Percentiles rank a stretch among this genome's conserved stretches.
Conservation (phyloP, 352 stramenopile species). For the Globisporangium spinosum region DNA sequence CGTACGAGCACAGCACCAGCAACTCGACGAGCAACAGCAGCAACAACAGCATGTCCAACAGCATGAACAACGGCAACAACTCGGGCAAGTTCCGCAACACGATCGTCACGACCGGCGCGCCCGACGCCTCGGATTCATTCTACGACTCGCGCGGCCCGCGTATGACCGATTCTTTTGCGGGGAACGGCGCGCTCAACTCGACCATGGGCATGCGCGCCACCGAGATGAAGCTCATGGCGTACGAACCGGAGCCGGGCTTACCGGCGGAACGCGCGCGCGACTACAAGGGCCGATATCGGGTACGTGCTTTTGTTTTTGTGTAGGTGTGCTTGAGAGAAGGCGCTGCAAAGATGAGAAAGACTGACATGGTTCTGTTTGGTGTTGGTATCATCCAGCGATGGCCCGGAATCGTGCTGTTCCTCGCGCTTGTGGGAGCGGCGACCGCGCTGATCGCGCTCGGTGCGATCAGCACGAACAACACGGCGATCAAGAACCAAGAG, state of each 20-base stretch:
- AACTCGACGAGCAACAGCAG: not conserved
- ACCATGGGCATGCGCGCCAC: constrained; percentile 30
- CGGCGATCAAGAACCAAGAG: constrained; percentile 9
- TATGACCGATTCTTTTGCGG: constrained; percentile 5
- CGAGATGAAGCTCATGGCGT: constrained; percentile 59
- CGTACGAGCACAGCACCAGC: constrained; percentile 1
- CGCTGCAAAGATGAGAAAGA: not conserved
- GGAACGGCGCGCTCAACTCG: not conserved
- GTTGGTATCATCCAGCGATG: constrained; percentile 3
- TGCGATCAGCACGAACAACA: constrained; percentile 8
- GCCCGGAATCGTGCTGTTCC: constrained; percentile 13
- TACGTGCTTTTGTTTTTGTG: constrained; percentile 18
- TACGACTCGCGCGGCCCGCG: constrained; percentile 1
- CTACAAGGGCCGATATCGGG: constrained; percentile 70
- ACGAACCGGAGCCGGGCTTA: constrained; percentile 33
- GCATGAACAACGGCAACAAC: not conserved
- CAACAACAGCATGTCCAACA: not conserved
- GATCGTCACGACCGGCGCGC: constrained; percentile 1
- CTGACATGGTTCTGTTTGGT: not conserved
- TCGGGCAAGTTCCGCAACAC: constrained; percentile 9
- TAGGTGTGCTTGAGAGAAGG: not conserved
- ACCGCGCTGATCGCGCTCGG: constrained; percentile 16
- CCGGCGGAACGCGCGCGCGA: constrained; percentile 44
- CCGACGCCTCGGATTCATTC: not conserved
- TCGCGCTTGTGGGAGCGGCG: constrained; percentile 13